Conservation (phyloP, 768 basidiomycete genomes). For the Mycena rebaudengoi region DNA sequence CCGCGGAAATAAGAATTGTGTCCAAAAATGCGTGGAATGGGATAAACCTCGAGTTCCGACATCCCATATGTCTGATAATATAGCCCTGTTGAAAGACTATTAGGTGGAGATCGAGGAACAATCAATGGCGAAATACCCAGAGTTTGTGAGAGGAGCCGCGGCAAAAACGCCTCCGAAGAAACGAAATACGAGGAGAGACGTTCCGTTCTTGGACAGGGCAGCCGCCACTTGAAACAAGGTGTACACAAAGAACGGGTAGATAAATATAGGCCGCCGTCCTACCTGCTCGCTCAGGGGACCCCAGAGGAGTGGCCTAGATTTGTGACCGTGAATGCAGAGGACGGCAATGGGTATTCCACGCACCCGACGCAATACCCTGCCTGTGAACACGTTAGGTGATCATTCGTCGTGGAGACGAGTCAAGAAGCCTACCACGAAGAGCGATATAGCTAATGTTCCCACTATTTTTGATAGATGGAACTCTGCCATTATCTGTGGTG, state of each 20-base stretch:
- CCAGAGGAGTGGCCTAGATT: conserved; percentile 55
- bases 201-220: conserved; percentile 68
- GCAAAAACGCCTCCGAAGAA: conserved; percentile 79
- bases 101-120: neutral
- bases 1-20: neutral
- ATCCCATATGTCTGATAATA: conserved; percentile 72
- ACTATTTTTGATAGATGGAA: conserved; percentile 62
- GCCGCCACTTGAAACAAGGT: conserved; percentile 68
- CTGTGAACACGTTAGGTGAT: neutral
- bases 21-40: neutral
- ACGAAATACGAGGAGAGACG: conserved; percentile 71
- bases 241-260: conserved; percentile 65
- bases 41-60: conserved; percentile 53
- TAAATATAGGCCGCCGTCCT: conserved; percentile 68
- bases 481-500: conserved; percentile 50
- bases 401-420: neutral
- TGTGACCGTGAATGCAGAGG: conserved; percentile 31
- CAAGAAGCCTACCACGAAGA: conserved; percentile 69
- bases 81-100: conserved; percentile 40
- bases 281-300: conserved; percentile 57
- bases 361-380: conserved; percentile 70
- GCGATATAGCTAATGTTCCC: conserved; percentile 62
- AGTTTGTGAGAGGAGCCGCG: conserved; percentile 72
- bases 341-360: neutral
- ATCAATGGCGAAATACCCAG: conserved; percentile 53